These are phyloP conservation scores for Echinochloa phyllopogon DNA, from an alignment of 176 grass and related monocot genomes.

Conservation along the genomic window DNA sequence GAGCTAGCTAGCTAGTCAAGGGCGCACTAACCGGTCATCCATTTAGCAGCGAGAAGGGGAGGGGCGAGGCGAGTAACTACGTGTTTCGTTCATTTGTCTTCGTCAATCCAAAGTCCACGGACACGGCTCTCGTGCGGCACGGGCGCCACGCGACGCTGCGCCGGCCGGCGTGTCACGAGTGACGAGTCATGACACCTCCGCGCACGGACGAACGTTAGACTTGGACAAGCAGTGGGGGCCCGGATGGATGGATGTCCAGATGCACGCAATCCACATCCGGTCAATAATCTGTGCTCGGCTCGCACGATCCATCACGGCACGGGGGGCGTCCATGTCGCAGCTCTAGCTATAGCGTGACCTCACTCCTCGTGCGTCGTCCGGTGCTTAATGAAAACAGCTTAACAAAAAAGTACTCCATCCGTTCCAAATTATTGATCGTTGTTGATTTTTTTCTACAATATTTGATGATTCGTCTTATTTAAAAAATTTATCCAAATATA, in stretches of 20 bases:
- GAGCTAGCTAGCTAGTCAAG: not conserved
- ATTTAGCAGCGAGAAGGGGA: not conserved
- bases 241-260: no score
- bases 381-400: no score
- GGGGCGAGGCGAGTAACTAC: not conserved
- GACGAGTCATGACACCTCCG: not conserved
- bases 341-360: not conserved
- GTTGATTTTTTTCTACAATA: no score
- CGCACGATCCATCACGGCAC: not conserved
- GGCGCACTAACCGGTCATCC: not conserved
- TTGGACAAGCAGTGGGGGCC: no score
- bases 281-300: not conserved
- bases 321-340: no score
- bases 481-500: no score
- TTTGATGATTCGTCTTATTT: no score
- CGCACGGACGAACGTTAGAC: not conserved
- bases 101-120: conserved; percentile 4
- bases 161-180: no score
- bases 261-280: no score
- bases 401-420: no score
- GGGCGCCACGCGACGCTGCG: not conserved
- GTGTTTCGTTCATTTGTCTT: not conserved
- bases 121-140: not conserved
- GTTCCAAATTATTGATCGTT: no score
- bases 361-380: not conserved